Evolutionary conservation across 306 rosid genomes (phyloP).

Genomic region (Quercus mongolica): DNA sequence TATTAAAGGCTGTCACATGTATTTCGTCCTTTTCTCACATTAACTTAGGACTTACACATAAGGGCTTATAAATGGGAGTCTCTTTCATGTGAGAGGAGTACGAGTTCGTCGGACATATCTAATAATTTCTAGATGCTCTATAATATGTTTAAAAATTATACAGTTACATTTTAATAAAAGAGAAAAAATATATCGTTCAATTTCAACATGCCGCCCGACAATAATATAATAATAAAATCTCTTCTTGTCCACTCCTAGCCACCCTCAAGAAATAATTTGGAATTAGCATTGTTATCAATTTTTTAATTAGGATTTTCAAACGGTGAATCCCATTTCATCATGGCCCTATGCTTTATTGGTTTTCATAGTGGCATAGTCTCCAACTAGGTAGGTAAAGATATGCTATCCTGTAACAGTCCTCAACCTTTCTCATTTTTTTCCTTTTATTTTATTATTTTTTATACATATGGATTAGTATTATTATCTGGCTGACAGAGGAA

Average conservation of each 20-base stretch:
- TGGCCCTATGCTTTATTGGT: neutral
- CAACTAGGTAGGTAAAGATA: neutral
- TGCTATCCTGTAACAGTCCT: neutral
- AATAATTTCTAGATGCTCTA: no score
- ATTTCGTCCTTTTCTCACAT: no score
- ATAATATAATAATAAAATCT: neutral
- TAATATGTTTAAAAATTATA: no score
- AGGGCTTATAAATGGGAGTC: no score
- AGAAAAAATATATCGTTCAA: neutral
- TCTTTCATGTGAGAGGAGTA: no score
- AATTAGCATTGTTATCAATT: neutral
- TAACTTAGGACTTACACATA: no score
- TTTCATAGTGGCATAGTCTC: neutral
- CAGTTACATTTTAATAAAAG: no score
- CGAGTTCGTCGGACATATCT: no score
- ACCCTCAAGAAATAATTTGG: neutral
- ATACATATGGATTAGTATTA: no score
- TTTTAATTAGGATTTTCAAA: neutral
- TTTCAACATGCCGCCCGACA: neutral
- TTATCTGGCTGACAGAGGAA: no score
- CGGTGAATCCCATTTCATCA: slow-evolving; percentile 3
- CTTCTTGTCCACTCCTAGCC: neutral
- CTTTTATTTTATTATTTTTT: neutral
- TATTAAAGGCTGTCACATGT: no score
- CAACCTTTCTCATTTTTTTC: neutral